A percentile compares a stretch with the other conserved stretches of the same genome.
Evolutionary conservation across 129 eudicot species (phyloP).

Genomic region (Lactuca sativa): DNA sequence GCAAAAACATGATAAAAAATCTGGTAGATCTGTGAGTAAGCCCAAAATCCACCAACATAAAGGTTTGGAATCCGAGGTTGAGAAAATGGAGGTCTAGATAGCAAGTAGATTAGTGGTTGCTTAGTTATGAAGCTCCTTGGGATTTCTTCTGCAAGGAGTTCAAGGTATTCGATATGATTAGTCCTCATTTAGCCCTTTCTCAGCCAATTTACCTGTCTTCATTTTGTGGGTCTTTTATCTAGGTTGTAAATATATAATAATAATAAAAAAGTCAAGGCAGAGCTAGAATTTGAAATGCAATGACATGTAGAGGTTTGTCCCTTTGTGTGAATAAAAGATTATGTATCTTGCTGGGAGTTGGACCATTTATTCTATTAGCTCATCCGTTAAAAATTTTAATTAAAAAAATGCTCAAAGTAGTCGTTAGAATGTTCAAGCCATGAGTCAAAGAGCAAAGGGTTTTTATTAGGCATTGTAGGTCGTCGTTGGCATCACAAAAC

Average conservation of each 20-base stretch:
- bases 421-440: too few species aligned
- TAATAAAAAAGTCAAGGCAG: background rate
- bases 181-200: too few species aligned
- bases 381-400: too few species aligned
- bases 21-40: slow-evolving; percentile 32
- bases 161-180: too few species aligned
- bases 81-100: slow-evolving; percentile 17
- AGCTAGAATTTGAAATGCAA: background rate
- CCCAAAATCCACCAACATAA: slow-evolving; percentile 21
- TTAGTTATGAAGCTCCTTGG: background rate
- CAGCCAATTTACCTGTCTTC: background rate
- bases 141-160: background rate
- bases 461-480: too few species aligned
- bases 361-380: background rate
- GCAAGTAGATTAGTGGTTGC: background rate
- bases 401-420: too few species aligned
- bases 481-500: too few species aligned
- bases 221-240: background rate
- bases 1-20: slow-evolving; percentile 42
- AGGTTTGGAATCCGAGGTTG: slow-evolving; percentile 6
- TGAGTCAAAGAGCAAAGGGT: too few species aligned
- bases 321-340: background rate
- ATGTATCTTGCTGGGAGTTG: background rate
- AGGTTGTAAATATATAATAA: background rate
- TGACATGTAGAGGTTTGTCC: background rate